phyloP scores from a whole-genome alignment of 2,329 filamentous ascomycete genomes.

The Colletotrichum australisinense region DNA sequence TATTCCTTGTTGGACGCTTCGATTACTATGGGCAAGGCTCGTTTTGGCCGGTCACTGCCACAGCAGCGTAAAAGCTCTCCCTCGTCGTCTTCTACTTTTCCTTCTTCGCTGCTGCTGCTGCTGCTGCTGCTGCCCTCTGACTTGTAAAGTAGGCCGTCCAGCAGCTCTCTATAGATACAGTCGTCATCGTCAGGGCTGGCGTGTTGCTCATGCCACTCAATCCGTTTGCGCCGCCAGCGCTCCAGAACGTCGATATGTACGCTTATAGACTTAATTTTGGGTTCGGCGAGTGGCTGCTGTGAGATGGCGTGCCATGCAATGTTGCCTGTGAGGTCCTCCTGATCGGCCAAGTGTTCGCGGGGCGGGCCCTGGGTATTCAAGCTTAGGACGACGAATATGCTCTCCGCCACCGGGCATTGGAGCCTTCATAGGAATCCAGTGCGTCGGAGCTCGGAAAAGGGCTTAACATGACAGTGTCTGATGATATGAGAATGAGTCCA shows the following conservation, averaged over 20 bases:
- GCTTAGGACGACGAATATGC: not conserved
- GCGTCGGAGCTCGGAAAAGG: not conserved
- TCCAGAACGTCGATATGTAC: too few relatives aligned
- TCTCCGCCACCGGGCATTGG: not conserved
- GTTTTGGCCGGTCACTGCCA: too few relatives aligned
- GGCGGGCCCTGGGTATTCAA: not conserved
- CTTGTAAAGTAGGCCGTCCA: not conserved
- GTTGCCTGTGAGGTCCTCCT: too few relatives aligned
- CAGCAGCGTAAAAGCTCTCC: not conserved
- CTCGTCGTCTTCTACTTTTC: not conserved
- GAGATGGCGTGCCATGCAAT: too few relatives aligned
- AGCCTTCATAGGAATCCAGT: not conserved
- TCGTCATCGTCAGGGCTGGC: not conserved
- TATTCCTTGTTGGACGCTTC: not conserved
- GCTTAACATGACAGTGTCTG: not conserved
- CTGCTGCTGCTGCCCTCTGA: too few relatives aligned
- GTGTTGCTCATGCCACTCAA: too few relatives aligned
- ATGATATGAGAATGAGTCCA: not conserved
- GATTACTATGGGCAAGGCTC: not conserved
- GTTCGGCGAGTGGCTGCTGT: too few relatives aligned
- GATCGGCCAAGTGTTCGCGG: too few relatives aligned
- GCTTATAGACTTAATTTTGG: too few relatives aligned
- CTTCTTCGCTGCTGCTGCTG: too few relatives aligned
- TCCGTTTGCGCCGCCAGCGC: too few relatives aligned
- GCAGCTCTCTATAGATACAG: not conserved